These are phyloP conservation scores for barley (Hordeum vulgare) DNA, from an alignment of 176 grass and related monocot genomes.

Conservation along the genomic window DNA sequence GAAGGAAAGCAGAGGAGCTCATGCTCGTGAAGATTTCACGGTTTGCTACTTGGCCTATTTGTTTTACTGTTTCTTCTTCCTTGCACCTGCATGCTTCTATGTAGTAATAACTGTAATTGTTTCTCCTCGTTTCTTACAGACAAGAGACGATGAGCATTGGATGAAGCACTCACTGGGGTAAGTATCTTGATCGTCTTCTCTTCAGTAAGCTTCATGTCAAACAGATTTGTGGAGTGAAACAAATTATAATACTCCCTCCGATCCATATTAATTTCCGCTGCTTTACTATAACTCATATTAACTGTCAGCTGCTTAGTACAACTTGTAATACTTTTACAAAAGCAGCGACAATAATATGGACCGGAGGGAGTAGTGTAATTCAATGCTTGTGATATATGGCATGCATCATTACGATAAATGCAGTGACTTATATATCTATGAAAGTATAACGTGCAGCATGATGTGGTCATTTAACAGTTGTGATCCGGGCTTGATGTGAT, in stretches of 20 bases:
- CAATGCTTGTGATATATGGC: not conserved
- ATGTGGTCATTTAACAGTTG: not conserved
- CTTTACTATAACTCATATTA: no score
- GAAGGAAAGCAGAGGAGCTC: constrained; percentile 92
- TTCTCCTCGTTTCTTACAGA: constrained; percentile 33
- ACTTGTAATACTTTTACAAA: no score
- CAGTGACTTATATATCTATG: not conserved
- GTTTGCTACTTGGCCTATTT: constrained; percentile 25
- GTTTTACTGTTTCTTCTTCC: not conserved
- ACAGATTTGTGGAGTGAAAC: not conserved
- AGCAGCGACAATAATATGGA: no score
- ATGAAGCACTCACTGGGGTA: constrained; percentile 72
- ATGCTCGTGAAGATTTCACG: constrained; percentile 96
- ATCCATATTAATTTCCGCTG: no score
- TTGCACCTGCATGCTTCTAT: not conserved
- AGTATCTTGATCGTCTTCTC: constrained; percentile 28
- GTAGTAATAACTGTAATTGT: not conserved
- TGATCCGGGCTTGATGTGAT: not conserved
- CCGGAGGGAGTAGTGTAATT: not conserved
- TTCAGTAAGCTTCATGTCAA: not conserved
- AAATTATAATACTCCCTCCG: not conserved
- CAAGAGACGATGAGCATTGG: constrained; percentile 70
- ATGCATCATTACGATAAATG: not conserved
- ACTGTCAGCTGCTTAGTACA: no score
- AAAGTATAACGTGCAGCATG: not conserved